Evolutionary conservation across 208 protist species (phyloP), one percentile per base, ranked within the genome.

Genomic region (Wallacemonas collosoma): DNA sequence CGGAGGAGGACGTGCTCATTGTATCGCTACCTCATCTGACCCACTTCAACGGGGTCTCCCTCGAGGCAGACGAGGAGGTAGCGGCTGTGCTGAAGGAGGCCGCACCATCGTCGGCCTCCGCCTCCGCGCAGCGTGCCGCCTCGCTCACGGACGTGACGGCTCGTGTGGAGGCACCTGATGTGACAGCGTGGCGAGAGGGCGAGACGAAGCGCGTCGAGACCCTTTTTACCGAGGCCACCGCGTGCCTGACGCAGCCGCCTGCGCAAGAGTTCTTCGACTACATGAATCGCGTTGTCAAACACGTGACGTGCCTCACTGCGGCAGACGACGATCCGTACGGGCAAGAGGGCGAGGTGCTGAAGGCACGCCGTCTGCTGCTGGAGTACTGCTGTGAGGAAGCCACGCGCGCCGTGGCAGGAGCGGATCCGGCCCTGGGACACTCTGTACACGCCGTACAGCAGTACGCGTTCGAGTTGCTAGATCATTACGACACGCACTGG

Each of bases 1-100:
- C 50, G 12, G 91, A 92, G 68, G 91, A 96, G 77, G 84, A 94
- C 54, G 79, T 90, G 47, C 71, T 96, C 8, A 93, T 96, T 51
- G 53, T 93, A 40, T 50, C 75, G 17, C 67, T 96, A 11, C 79
- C 86, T 7, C 55, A 68, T 12, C 72, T 93, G 7, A 70, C 85
- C 38, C 77, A 68, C 57, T 87, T 93, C 73, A 93, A 93, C 71
- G 88, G 85, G 9, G 87, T 84, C 3, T 77, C 75, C 36, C 67
- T 87, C 36, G 71, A 57, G 8, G 79, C 68, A 1, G 54, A 72
- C 61, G 56, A 69, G 53, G 39, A 68, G 5, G 53, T 39, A 44
- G 54, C 62, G 68, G 38, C 35, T 6, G 60, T 65, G 60, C 60
- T 65, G n/a, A 65, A 65, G 43, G 60, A 65, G 60, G 60, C 60